Percentiles rank a stretch among this genome's conserved stretches.
phyloP scores from a whole-genome alignment of 306 rosid species.

The Abrus precatorius region DNA sequence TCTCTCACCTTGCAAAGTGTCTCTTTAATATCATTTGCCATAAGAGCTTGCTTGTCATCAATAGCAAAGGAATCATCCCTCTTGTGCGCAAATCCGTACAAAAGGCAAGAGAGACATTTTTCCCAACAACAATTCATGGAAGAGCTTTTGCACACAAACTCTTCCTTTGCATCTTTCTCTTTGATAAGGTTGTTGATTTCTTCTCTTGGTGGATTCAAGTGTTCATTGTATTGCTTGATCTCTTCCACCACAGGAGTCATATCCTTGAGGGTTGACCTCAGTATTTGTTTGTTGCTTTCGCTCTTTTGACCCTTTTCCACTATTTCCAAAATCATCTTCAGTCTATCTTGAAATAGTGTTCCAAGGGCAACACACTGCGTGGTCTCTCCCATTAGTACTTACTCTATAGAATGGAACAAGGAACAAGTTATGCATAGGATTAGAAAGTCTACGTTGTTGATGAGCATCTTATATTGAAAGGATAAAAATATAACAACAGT shows the following conservation, averaged over 20 bases:
- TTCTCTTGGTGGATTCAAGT: constrained; percentile 35
- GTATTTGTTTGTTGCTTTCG: background rate
- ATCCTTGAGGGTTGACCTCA: constrained; percentile 14
- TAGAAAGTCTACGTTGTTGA: background rate
- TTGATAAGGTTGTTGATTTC: constrained; percentile 29
- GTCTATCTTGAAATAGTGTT: background rate
- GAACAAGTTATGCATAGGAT: background rate
- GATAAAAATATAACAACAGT: background rate
- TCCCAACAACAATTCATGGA: background rate
- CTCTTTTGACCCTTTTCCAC: background rate
- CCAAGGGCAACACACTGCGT: background rate
- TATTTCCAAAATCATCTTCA: background rate
- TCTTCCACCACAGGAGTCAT: constrained; percentile 18
- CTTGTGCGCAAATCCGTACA: background rate
- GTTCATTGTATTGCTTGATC: constrained; percentile 22
- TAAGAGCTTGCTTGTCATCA: background rate
- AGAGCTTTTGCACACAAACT: background rate
- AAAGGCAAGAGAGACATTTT: background rate
- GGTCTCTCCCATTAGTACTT: background rate
- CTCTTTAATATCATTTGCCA: constrained; percentile 34
- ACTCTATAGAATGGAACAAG: background rate
- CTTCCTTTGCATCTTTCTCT: background rate
- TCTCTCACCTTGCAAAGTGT: constrained; percentile 21
- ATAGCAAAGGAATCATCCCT: background rate
- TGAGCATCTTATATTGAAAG: background rate